These are phyloP conservation scores for Allomyces javanicus DNA, from an alignment of 192 early-diverging fungal species.

Conservation along the genomic window DNA sequence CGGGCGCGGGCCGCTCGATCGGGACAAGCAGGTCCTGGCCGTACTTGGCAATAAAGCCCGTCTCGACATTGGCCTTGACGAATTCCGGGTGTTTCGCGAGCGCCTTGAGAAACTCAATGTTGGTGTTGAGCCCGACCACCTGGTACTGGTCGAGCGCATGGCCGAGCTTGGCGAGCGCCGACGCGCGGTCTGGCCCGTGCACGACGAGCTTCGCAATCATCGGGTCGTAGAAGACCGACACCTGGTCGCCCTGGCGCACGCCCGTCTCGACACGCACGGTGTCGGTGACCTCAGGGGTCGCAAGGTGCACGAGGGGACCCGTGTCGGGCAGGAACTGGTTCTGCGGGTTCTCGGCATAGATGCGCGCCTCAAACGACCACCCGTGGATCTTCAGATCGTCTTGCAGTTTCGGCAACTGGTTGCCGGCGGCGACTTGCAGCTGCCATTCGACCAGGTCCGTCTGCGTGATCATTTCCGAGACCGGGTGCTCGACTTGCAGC, in stretches of 20 bases:
- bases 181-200: constrained; percentile 53
- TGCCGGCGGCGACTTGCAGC: constrained; percentile 80
- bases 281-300: constrained; percentile 37
- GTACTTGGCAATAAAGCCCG: constrained; percentile 78
- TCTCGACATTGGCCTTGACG: constrained; percentile 72
- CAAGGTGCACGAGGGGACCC: constrained; percentile 61
- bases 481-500: constrained; percentile 88
- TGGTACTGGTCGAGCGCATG: constrained; percentile 71
- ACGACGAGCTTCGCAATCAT: constrained; percentile 94
- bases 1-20: constrained; percentile 13
- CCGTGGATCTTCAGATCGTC: constrained; percentile 51
- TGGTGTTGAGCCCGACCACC: constrained; percentile 77
- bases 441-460: constrained; percentile 93
- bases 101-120: constrained; percentile 73
- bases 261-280: constrained; percentile 80
- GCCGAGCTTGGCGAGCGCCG: constrained; percentile 58
- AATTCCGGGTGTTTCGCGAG: constrained; percentile 65
- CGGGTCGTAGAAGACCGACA: constrained; percentile 84
- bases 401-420: constrained; percentile 53
- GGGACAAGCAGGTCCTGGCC: constrained; percentile 37
- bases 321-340: constrained; percentile 83
- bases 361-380: constrained; percentile 90
- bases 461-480: constrained; percentile 87
- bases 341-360: constrained; percentile 89
- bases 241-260: constrained; percentile 71